phyloP scores from a whole-genome alignment of 2,329 filamentous ascomycete species.

The Phoma herbarum region DNA sequence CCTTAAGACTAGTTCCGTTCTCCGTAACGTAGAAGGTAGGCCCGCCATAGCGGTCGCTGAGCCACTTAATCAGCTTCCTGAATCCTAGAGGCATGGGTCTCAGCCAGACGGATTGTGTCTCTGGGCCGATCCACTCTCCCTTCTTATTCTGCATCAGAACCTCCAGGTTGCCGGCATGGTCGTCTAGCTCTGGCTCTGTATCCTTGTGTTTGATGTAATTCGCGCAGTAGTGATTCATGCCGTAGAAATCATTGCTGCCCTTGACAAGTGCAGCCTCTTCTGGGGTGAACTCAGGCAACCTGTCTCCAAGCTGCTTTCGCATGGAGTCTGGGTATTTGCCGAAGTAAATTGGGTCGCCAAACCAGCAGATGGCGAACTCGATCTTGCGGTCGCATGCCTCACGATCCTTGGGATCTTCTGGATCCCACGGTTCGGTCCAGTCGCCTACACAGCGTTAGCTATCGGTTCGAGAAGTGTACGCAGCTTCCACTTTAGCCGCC shows the following conservation, averaged over 20 bases:
- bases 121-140: conserved; percentile 77
- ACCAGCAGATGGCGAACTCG: conserved; percentile 89
- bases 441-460: conserved; percentile 63
- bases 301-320: conserved; percentile 79
- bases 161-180: conserved; percentile 80
- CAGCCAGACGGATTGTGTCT: conserved; percentile 85
- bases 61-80: conserved; percentile 67
- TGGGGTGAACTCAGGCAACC: conserved; percentile 76
- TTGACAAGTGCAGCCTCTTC: conserved; percentile 78
- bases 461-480: background rate
- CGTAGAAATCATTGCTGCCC: conserved; percentile 92
- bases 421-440: conserved; percentile 83
- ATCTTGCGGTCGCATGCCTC: conserved; percentile 82
- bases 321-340: conserved; percentile 86
- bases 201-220: conserved; percentile 83
- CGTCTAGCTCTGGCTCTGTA: conserved; percentile 67
- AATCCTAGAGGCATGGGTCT: conserved; percentile 79
- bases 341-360: conserved; percentile 86
- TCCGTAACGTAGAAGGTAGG: conserved; percentile 89
- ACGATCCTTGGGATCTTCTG: conserved; percentile 75
- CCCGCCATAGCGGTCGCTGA: conserved; percentile 74
- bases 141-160: conserved; percentile 74
- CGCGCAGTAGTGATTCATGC: conserved; percentile 93
- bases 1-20: conserved; percentile 85
- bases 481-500: conserved; percentile 10